Evolutionary conservation across 768 basidiomycete genomes (phyloP), one percentile per base, ranked within the genome.

Genomic region (Agrocybe praecox): DNA sequence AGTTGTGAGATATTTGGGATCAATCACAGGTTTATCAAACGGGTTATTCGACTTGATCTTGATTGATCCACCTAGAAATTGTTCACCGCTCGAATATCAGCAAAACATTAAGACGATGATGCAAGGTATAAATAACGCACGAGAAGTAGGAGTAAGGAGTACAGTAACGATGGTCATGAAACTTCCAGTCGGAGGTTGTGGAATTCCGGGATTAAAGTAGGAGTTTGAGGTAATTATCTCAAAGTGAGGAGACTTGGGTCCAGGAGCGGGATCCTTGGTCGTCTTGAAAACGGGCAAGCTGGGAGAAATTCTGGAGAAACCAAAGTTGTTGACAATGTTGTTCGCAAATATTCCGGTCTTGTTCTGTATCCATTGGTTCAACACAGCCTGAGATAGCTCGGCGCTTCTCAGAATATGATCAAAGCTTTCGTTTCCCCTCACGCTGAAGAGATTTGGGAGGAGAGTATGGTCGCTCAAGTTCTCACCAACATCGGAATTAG

Each of bases 11-110:
- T 79, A 77, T 47, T 74, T 76, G 4, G 81, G 79, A 61, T 85
- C 72, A 64, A 84, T 81, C 19, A 70, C 49, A 0, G 83, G 82
- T n/a, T 65, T 46, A 46, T 74, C 71, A 71, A 84, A 83, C 10
- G 82, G 74, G 61, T 78, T 67, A 21, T 68, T 72, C 15, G 80
- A 77, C 42, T 68, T 75, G 36, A 84, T 58, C 14, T 65, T 72
- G n/a, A 77, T 55, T 11, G 64, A 65, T 21, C 77, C 77, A 51
- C 74, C 76, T 78, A n/a, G n/a, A n/a, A n/a, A 44, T 7, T 6
- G 2, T 23, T 18, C 22, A 33, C 2, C 24, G 21, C 18, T 48
- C 21, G 48, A 24, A 15, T 14, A 40, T n/a, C 10, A 49, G 22
- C 17, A 44, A 15, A 17, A 14, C 18, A 14, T 15, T 21, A 4